Evolutionary conservation across 768 basidiomycete species (phyloP), one percentile per base, ranked within the genome.

Genomic region (Rhodotorula babjevae): DNA sequence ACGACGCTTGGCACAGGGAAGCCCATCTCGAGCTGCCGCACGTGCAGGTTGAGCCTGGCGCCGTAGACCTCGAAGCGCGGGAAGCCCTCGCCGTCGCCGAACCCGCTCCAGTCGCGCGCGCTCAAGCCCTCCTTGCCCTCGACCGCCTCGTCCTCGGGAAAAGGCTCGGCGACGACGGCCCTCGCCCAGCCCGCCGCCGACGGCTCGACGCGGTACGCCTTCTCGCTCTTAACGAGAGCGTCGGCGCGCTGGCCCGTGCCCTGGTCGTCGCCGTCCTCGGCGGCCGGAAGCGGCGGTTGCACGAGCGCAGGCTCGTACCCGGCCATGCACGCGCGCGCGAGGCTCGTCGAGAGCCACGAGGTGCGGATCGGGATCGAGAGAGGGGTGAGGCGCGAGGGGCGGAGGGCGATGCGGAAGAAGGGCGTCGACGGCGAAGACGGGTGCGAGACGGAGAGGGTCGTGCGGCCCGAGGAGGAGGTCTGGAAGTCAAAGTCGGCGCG

Each of bases 381-480:
- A 31, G 66, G 71, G 27, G 61, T 71, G 47, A 56, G 23, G 11
- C 40, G 50, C 21, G 71, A 72, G 46, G 63, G 49, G 71, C 55
- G 14, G n/a, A 72, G 52, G 31, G 63, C 18, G 62, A 49, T 50
- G 42, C 66, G 67, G 66, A 72, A 72, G 58, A 72, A 67, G 33
- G 71, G 66, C 12, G 60, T 50, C 6, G 55, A 15, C 10, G 69
- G 70, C 0, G 53, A 33, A 0, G 57, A 44, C 1, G 71, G 66
- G 58, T 64, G 71, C 18, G 71, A 64, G 19, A 72, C 66, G 1
- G 36, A 46, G 46, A 72, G n/a, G 44, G 63, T 66, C 3, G 58
- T 61, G 29, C 23, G 8, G 31, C 65, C 55, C 3, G 58, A 42
- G 25, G 6, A 1, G 4, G 46, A 19, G 27, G 15, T 19, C 16